Base-by-base conservation (phyloP, 495 filamentous ascomycete species). In the Hypoxylon subgilvum region DNA sequence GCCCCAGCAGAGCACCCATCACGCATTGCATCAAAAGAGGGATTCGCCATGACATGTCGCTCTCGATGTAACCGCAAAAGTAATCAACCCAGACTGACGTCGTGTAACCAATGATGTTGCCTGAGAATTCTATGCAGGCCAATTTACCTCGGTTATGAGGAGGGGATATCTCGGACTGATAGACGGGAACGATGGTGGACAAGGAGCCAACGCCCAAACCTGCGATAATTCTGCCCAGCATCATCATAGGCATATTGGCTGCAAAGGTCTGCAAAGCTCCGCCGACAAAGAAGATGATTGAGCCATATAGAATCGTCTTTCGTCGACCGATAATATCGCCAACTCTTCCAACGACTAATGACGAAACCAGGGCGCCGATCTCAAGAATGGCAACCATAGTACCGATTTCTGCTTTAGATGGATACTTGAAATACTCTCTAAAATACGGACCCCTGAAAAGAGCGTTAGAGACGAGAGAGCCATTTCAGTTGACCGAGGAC, bases 31-130 rank as follows among this genome's bases (percentile, higher is more conserved):
- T 91, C 13, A 96, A 74, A 30, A 98, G 75, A 6, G 94, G 94
- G 38, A 97, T 51, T 9, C 94, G 88, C 94, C 95, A 98, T 4
- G 94, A 89, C 74, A 88, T 83, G 65, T 97, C 77, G 64, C 80
- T 88, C 42, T 89, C 65, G 66, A 98, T 97, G 70, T 82, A 97
- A 49, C 89, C 93, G 74, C 93, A 97, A 59, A 92, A 91, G 70
- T 97, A 98, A 74, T 97, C 94, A 0, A 97, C 92, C 94, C 94
- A 98, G 6, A 98, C 94, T 61, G 92, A 96, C 41, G 91, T 88
- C 40, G 91, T 89, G 72, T 98, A 98, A 18, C 94, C 94, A 59
- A 87, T 84, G 56, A 98, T 95, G 71, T 98, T 98, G 23, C 94
- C 94, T 0, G 95, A 91, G 67, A 98, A 98, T 70, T 97, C 95